Base-by-base conservation (phyloP, 495 filamentous ascomycete genomes). In the Chaetomium cochliodes region DNA sequence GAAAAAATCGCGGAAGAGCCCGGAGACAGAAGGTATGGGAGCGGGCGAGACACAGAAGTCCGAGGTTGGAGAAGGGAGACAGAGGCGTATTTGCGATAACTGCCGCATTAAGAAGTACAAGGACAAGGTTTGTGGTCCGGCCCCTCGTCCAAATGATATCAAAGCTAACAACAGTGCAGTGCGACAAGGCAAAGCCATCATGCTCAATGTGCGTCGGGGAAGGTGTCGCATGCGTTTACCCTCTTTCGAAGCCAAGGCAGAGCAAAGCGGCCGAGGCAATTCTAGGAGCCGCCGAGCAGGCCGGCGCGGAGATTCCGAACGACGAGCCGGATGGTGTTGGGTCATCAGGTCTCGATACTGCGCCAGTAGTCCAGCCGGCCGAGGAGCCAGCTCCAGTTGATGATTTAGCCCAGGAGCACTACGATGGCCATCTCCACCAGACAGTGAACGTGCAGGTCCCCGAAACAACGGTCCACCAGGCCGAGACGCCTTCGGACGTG, bases 141-240 rank as follows among this genome's bases (percentile, higher is more conserved):
- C 9, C 37, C 5, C 12, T 50, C 23, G 18, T 50, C 46, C 8
- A 2, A 23, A 12, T 20, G 9, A 22, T 50, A 20, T n/a, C 12
- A 16, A 12, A 23, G 47, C 58, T 69, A 47, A 71, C 58, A 67
- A 15, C 28, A 13, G 2, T 53, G 6, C 37, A 81, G 77, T 82
- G 79, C 62, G 74, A 76, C 23, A 79, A 78, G 51, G 69, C 67
- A 18, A 73, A 73, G 58, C 79, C 79, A 22, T 68, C 58, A 15
- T 82, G 79, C 66, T 70, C 73, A 16, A 61, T 72, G 26, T 82
- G 79, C 56, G 18, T 69, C 52, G 63, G 66, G 1, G 57, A 69
- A 3, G 72, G 67, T 0, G 53, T 67, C 7, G 56, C 65, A 20
- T 82, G 79, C 52, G 28, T 73, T 46, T 82, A 82, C 59, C 57